Percentiles rank a stretch among this genome's conserved stretches.
Evolutionary conservation across 495 filamentous ascomycete genomes (phyloP).

Genomic region (Penicillium paxilli): DNA sequence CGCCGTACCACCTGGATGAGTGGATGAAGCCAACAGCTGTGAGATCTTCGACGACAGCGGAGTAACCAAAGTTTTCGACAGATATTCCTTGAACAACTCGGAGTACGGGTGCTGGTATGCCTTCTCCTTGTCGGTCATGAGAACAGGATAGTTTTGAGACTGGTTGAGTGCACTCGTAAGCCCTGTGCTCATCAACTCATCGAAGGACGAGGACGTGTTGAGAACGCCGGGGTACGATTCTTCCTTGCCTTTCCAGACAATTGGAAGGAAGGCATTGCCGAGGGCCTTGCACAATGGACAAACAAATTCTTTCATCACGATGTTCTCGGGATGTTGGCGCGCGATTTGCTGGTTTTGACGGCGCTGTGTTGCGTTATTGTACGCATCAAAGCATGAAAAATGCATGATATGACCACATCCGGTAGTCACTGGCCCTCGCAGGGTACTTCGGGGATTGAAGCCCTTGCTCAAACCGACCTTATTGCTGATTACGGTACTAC

Average conservation of each 20-base stretch:
- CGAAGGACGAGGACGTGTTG: conserved; percentile 57
- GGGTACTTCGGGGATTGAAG: conserved; percentile 67
- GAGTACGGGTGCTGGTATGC: conserved; percentile 43
- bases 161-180: conserved; percentile 35
- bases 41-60: conserved; percentile 61
- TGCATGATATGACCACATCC: conserved; percentile 99
- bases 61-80: conserved; percentile 57
- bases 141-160: conserved; percentile 33
- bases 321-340: conserved; percentile 82
- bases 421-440: conserved; percentile 79
- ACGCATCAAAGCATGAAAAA: conserved; percentile 90
- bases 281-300: conserved; percentile 98
- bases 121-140: conserved; percentile 42
- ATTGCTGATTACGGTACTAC: conserved; percentile 67
- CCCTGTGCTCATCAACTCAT: conserved; percentile 48
- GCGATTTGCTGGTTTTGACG: conserved; percentile 91
- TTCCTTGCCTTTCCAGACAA: conserved; percentile 92
- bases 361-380: conserved; percentile 75
- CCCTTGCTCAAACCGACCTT: conserved; percentile 86
- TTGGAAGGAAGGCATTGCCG: conserved; percentile 92
- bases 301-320: conserved; percentile 80
- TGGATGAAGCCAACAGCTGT: conserved; percentile 37
- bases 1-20: conserved; percentile 24
- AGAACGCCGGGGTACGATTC: conserved; percentile 73
- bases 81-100: conserved; percentile 64